phyloP scores from a whole-genome alignment of 768 basidiomycete genomes.

The Collybia mongolica region DNA sequence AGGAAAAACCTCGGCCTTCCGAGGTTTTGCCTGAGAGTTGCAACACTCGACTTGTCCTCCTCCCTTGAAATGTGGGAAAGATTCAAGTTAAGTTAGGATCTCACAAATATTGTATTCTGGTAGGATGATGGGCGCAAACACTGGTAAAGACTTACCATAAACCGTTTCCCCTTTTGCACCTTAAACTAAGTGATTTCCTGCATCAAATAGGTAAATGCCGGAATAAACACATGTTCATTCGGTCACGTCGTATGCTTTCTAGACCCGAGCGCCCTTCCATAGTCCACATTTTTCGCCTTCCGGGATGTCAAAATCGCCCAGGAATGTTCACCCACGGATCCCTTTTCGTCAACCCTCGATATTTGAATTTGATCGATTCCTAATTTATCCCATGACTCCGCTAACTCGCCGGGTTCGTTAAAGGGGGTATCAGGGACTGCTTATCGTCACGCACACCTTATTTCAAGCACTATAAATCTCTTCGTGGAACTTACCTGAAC shows the following conservation, averaged over 20 bases:
- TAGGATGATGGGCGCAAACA: constrained; percentile 1
- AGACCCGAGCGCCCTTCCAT: constrained; percentile 4
- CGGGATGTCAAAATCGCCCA: constrained; percentile 1
- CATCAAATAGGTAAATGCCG: constrained; percentile 7
- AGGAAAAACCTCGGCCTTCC: constrained; percentile 27
- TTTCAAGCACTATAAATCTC: constrained; percentile 22
- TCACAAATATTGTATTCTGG: neutral
- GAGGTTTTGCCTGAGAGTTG: constrained; percentile 22
- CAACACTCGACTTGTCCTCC: neutral
- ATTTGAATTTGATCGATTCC: constrained; percentile 11
- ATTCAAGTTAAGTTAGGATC: constrained; percentile 1
- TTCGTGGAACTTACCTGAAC: constrained; percentile 3
- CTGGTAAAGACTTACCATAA: constrained; percentile 1
- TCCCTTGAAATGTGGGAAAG: neutral
- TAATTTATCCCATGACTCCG: constrained; percentile 28
- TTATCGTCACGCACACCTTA: constrained; percentile 24
- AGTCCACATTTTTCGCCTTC: constrained; percentile 3
- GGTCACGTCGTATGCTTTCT: constrained; percentile 3
- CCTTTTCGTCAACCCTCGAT: constrained; percentile 11
- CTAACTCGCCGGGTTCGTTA: constrained; percentile 36
- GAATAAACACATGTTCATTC: constrained; percentile 12
- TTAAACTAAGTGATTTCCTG: neutral
- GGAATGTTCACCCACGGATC: constrained; percentile 2
- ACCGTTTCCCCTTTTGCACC: constrained; percentile 5
- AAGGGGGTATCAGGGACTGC: constrained; percentile 21